Base-by-base conservation (phyloP, 352 stramenopile genomes). In the Pythium scleroteichum region DNA sequence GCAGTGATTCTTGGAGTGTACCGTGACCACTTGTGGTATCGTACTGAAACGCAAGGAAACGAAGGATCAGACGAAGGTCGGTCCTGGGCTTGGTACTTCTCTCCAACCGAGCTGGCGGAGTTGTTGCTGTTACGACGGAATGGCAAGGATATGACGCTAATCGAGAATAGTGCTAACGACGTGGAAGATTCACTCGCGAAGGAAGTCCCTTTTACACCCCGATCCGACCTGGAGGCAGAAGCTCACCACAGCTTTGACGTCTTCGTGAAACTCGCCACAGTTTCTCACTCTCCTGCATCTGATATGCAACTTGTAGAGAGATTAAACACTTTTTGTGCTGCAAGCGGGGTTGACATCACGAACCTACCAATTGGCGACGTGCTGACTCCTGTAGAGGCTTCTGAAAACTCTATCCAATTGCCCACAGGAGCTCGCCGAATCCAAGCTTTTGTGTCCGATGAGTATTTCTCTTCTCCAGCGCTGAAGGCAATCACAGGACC, bases 51-150 rank as follows among this genome's bases (percentile, higher is more conserved):
- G 10, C 96, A 99, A 72, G 97, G 97, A 54, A 98, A 96, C 51
- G 95, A 99, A 83, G 96, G 95, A 33, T 91, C 94, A 9, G 87
- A 96, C 41, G 87, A 96, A 93, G 89, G 82, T 39, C 97, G 69
- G 63, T 82, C 76, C 56, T 99, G 88, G 95, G 90, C 94, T 5
- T 99, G 96, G 96, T 99, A 97, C 66, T 98, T 94, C 80, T 90
- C 96, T 41, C 72, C 96, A 64, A 94, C 79, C 45, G 97, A 99
- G 58, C 75, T 98, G 1, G 66, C 72, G 1, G 87, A 95, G 49
- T 67, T 96, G 12, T 63, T 95, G 53, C 55, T 96, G 38, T 75
- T 96, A 64, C 81, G 85, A 49, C 79, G 87, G 20, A 75, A 78
- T n/a, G 84, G 79, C 17, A 93, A 94, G 53, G 87, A 96, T 58